These are phyloP conservation scores for Pseudophaeomoniella oleicola DNA, from an alignment of 2,329 filamentous ascomycete genomes.

Conservation along the genomic window DNA sequence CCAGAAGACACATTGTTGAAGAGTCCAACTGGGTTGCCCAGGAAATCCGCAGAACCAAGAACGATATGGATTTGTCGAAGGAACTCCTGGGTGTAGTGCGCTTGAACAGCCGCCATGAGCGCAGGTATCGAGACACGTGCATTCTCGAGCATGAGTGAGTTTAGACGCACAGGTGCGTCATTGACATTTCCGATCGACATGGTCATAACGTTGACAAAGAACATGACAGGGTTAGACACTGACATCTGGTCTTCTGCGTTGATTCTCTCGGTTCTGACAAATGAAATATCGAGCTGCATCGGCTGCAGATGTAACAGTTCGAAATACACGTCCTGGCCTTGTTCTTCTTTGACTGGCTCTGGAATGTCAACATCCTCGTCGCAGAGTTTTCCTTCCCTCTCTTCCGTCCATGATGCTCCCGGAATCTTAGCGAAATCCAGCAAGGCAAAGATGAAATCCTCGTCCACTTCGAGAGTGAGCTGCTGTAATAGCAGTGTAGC, in stretches of 20 bases:
- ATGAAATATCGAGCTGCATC: slow-evolving; percentile 94
- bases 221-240: slow-evolving; percentile 89
- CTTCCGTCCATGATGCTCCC: slow-evolving; percentile 73
- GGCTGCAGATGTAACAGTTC: slow-evolving; percentile 93
- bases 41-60: slow-evolving; percentile 89
- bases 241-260: slow-evolving; percentile 92
- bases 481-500: slow-evolving; percentile 86
- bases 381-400: slow-evolving; percentile 71
- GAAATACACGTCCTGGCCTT: slow-evolving; percentile 92
- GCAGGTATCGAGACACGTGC: slow-evolving; percentile 78
- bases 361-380: slow-evolving; percentile 85
- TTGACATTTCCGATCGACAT: slow-evolving; percentile 99
- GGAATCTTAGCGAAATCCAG: slow-evolving; percentile 90
- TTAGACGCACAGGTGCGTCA: slow-evolving; percentile 86
- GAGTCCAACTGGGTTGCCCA: slow-evolving; percentile 90
- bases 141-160: slow-evolving; percentile 88
- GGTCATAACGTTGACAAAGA: slow-evolving; percentile 94
- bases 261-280: slow-evolving; percentile 89
- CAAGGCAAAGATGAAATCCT: slow-evolving; percentile 94
- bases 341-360: slow-evolving; percentile 70
- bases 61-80: slow-evolving; percentile 96
- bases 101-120: slow-evolving; percentile 72
- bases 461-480: slow-evolving; percentile 95
- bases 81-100: slow-evolving; percentile 93
- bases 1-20: slow-evolving; percentile 98